Evolutionary conservation across 2,329 filamentous ascomycete genomes (phyloP).

Genomic region (Claviceps lovelessii): DNA sequence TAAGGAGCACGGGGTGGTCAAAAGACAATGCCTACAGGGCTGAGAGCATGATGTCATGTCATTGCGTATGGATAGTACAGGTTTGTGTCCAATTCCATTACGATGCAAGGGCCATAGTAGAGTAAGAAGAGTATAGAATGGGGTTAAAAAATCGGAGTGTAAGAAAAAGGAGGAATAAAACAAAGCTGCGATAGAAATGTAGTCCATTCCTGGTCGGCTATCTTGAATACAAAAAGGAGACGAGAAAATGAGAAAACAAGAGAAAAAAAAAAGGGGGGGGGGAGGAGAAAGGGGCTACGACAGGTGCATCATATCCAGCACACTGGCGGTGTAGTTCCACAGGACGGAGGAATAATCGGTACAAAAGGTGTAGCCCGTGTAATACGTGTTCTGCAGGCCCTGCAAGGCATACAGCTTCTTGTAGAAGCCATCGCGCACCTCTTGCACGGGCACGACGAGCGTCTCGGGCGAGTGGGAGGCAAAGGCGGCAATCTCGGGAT

Average conservation of each 20-base stretch:
- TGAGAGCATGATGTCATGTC: too few relatives aligned
- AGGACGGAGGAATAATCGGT: constrained; percentile 14
- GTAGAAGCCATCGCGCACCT: constrained; percentile 20
- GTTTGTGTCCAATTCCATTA: too few relatives aligned
- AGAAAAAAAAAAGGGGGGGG: not conserved
- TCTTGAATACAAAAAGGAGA: too few relatives aligned
- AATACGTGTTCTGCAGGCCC: constrained; percentile 22
- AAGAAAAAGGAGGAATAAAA: too few relatives aligned
- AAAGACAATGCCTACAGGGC: too few relatives aligned
- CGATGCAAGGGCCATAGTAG: not conserved
- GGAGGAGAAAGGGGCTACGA: not conserved
- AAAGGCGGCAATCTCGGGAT: constrained; percentile 16
- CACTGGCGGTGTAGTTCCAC: constrained; percentile 12
- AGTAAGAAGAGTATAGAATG: not conserved
- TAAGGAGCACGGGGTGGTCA: not conserved
- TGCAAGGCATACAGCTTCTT: constrained; percentile 19
- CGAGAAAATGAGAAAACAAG: not conserved
- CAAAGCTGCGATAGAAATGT: too few relatives aligned
- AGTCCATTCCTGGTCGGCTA: too few relatives aligned
- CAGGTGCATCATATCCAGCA: constrained; percentile 3
- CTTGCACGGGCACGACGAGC: constrained; percentile 13
- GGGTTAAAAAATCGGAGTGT: too few relatives aligned
- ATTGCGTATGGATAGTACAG: too few relatives aligned
- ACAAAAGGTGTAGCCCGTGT: constrained; percentile 15
- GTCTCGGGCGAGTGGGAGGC: constrained; percentile 16